Evolutionary conservation across 768 basidiomycete genomes (phyloP), one percentile per base, ranked within the genome.

Genomic region (Infundibulicybe gibba): DNA sequence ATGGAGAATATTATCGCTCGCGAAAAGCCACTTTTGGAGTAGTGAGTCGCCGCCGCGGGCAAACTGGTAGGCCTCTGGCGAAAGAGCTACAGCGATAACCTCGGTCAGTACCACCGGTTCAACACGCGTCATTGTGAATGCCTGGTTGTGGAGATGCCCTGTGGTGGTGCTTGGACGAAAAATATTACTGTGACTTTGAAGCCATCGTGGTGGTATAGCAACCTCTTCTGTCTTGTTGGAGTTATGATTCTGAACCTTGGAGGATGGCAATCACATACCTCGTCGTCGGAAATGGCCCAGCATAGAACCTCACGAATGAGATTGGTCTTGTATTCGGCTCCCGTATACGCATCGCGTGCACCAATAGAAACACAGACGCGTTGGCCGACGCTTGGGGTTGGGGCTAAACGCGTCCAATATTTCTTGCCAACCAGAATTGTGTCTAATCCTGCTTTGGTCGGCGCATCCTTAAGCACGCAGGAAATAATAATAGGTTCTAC

Each of bases 21-120:
- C 54, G 38, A 64, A 71, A 38, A 82, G 65, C 69, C 71, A 74
- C 37, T 57, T 50, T 44, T 79, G 73, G 21, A 85, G 52, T 2
- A 55, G 47, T 3, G 64, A 59, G 32, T 59, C 59, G 20, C 69
- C 60, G 35, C 51, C 33, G 3, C 57, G 63, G 8, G 74, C 79
- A 30, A 62, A 61, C n/a, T 59, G 49, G 53, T 77, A 85, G 3
- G 81, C 77, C 3, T 70, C 66, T 9, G 55, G 42, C 16, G 80
- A 76, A 40, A 77, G 64, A 16, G 83, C 81, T 14, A 70, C 66
- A 14, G 81, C 56, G 44, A 84, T 60, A 31, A 83, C 67, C 49
- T 79, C 76, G 13, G 72, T 73, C n/a, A 85, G 55, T 14, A 52
- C 43, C n/a, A 68, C 37, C 5, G 68, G 68, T 19, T 65, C 62